Evolutionary conservation across 2,329 filamentous ascomycete species (phyloP).

Genomic region (Beauveria varroae): DNA sequence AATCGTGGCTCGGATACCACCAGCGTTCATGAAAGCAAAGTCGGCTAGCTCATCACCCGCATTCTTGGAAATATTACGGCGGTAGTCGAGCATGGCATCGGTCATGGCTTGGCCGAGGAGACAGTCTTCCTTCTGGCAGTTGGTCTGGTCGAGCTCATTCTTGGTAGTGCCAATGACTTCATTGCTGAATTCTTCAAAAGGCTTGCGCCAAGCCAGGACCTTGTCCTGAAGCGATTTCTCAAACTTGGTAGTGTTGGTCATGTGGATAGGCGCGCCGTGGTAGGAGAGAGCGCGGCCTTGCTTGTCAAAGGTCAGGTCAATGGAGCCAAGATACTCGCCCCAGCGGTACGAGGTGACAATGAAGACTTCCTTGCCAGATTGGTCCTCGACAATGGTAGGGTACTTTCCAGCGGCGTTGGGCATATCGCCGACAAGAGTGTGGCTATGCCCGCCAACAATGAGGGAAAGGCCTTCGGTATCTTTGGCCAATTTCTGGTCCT

Average conservation of each 20-base stretch:
- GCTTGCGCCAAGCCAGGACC: slow-evolving; percentile 49
- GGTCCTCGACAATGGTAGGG: slow-evolving; percentile 54
- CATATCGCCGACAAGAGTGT: slow-evolving; percentile 54
- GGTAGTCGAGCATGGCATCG: slow-evolving; percentile 56
- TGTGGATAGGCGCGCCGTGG: slow-evolving; percentile 55
- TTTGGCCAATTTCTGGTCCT: slow-evolving; percentile 53
- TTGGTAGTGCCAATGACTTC: slow-evolving; percentile 49
- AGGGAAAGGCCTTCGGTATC: slow-evolving; percentile 57
- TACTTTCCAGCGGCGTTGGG: slow-evolving; percentile 51
- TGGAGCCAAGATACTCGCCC: slow-evolving; percentile 62
- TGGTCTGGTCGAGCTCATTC: slow-evolving; percentile 50
- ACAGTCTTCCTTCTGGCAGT: slow-evolving; percentile 52
- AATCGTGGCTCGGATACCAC: slow-evolving; percentile 57
- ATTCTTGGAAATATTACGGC: slow-evolving; percentile 35
- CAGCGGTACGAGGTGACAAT: slow-evolving; percentile 61
- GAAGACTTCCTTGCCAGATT: slow-evolving; percentile 58
- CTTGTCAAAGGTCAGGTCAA: slow-evolving; percentile 55
- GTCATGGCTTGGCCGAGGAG: slow-evolving; percentile 47
- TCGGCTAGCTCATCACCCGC: slow-evolving; percentile 33
- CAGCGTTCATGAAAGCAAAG: slow-evolving; percentile 57
- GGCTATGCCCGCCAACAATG: slow-evolving; percentile 57
- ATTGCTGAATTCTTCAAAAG: slow-evolving; percentile 52
- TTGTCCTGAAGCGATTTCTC: slow-evolving; percentile 50
- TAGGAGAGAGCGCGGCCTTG: slow-evolving; percentile 55
- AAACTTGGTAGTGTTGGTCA: slow-evolving; percentile 53